These are phyloP conservation scores for Chaetothyriales sp. DNA, from an alignment of 2,329 filamentous ascomycete species.

Conservation along the genomic window DNA sequence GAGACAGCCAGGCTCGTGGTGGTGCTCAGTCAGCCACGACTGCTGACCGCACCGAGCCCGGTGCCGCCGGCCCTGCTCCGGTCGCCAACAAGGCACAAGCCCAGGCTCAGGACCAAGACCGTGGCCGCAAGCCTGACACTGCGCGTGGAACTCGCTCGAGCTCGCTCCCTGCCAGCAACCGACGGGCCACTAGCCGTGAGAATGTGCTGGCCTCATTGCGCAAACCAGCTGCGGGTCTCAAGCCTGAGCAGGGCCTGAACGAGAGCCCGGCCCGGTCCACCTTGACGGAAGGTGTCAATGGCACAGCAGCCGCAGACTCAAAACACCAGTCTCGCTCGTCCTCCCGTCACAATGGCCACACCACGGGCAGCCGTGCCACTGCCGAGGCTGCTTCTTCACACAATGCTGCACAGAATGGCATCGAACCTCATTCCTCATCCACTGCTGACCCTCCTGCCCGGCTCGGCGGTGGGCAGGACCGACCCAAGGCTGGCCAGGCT, in stretches of 20 bases:
- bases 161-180: slow-evolving; percentile 25
- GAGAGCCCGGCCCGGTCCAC: background rate
- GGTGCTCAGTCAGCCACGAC: slow-evolving; percentile 21
- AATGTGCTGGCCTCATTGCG: slow-evolving; percentile 19
- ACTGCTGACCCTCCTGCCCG: slow-evolving; percentile 11
- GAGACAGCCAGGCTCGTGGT: slow-evolving; percentile 34
- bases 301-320: background rate
- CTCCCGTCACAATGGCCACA: slow-evolving; percentile 11
- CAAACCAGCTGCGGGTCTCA: slow-evolving; percentile 21
- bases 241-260: slow-evolving; percentile 1
- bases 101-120: slow-evolving; percentile 14
- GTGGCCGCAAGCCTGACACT: slow-evolving; percentile 12
- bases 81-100: slow-evolving; percentile 12
- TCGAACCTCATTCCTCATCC: slow-evolving; percentile 12
- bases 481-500: slow-evolving; percentile 14
- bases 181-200: slow-evolving; percentile 24
- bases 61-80: slow-evolving; percentile 16
- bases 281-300: background rate
- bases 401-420: slow-evolving; percentile 3
- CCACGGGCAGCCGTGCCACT: background rate
- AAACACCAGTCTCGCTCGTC: slow-evolving; percentile 11
- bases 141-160: slow-evolving; percentile 24
- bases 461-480: slow-evolving; percentile 21
- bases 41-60: slow-evolving; percentile 22
- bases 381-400: background rate